phyloP scores from a whole-genome alignment of 1,139 yeast genomes.

The Kurtzmaniella natalensis region DNA sequence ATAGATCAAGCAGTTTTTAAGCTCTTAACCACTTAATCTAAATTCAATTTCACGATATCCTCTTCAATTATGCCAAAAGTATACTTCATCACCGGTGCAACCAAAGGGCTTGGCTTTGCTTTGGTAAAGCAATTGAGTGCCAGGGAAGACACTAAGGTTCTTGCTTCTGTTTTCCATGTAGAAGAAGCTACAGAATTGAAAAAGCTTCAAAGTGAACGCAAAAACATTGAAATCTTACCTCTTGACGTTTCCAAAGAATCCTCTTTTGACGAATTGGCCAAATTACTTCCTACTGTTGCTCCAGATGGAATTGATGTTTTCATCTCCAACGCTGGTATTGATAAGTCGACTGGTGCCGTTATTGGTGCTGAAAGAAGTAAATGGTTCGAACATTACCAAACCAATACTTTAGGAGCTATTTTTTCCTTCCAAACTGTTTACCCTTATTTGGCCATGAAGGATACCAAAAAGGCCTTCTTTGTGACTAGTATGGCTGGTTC shows the following conservation, averaged over 20 bases:
- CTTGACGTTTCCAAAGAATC: constrained; percentile 7
- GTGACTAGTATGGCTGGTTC: constrained; percentile 22
- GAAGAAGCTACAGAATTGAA: constrained; percentile 10
- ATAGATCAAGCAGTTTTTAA: too few relatives aligned
- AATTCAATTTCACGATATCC: too few relatives aligned
- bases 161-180: constrained; percentile 17
- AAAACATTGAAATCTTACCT: constrained; percentile 5
- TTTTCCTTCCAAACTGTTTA: constrained; percentile 18
- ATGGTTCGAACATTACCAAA: constrained; percentile 17
- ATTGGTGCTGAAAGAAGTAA: constrained; percentile 8
- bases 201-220: constrained; percentile 1
- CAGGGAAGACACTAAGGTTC: constrained; percentile 9
- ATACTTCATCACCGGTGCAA: constrained; percentile 19
- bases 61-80: too few relatives aligned
- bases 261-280: constrained; percentile 5
- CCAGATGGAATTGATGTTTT: constrained; percentile 13
- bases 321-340: constrained; percentile 17
- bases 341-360: constrained; percentile 2
- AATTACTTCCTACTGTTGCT: constrained; percentile 3
- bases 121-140: constrained; percentile 11
- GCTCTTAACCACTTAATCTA: too few relatives aligned
- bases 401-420: constrained; percentile 28
- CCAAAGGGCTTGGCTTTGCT: constrained; percentile 19
- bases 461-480: constrained; percentile 19
- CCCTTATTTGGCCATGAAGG: constrained; percentile 9